phyloP scores from a whole-genome alignment of 352 stramenopile species.

The Plasmopara halstedii region DNA sequence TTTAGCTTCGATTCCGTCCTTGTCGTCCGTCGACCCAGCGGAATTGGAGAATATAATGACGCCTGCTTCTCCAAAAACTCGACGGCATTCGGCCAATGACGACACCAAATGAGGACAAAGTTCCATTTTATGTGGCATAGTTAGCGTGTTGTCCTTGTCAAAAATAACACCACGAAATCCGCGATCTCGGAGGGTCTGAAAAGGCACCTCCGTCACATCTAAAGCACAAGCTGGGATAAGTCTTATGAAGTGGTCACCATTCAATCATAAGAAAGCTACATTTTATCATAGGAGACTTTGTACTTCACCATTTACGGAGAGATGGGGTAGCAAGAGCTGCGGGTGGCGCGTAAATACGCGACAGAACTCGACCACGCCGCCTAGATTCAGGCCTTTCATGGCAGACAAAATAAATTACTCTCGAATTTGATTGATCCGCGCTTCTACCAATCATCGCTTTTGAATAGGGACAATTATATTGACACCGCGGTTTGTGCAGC shows the following conservation, averaged over 20 bases:
- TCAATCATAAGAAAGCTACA: neutral
- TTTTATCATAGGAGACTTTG: slow-evolving; percentile 1
- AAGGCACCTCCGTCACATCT: slow-evolving; percentile 82
- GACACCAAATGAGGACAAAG: slow-evolving; percentile 71
- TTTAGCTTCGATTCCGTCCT: slow-evolving; percentile 65
- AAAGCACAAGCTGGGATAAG: neutral
- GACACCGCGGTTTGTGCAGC: no score
- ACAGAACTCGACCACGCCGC: slow-evolving; percentile 75
- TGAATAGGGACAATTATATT: no score
- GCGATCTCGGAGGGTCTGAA: slow-evolving; percentile 59
- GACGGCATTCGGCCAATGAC: slow-evolving; percentile 64
- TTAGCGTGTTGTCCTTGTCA: slow-evolving; percentile 98
- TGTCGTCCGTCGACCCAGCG: slow-evolving; percentile 89
- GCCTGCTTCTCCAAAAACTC: slow-evolving; percentile 81
- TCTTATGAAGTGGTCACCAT: neutral
- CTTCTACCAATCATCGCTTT: slow-evolving; percentile 19
- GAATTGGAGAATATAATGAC: slow-evolving; percentile 96
- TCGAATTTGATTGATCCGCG: neutral
- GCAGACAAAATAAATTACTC: neutral
- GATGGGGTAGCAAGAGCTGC: slow-evolving; percentile 71
- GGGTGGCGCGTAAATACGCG: slow-evolving; percentile 60
- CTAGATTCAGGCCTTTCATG: slow-evolving; percentile 73
- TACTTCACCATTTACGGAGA: slow-evolving; percentile 62
- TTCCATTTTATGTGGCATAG: slow-evolving; percentile 79
- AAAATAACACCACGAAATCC: slow-evolving; percentile 93